These are phyloP conservation scores for Pestalotiopsis sp. DNA, from an alignment of 2,329 filamentous ascomycete genomes.

Conservation along the genomic window DNA sequence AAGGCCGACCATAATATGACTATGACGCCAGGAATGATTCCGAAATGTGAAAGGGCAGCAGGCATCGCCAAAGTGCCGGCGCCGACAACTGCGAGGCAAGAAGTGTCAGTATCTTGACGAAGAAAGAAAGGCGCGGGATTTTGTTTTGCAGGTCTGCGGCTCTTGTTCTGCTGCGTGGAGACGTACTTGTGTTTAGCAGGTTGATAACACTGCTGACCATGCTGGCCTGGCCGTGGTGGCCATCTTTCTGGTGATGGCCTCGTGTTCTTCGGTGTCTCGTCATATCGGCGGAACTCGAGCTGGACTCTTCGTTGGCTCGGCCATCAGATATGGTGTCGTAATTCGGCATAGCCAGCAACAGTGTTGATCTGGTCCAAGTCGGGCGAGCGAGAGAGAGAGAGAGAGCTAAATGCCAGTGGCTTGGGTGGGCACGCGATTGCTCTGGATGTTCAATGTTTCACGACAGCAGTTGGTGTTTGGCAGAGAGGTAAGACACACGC, in stretches of 20 bases:
- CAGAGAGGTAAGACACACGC: neutral
- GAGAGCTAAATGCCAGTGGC: neutral
- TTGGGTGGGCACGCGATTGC: neutral
- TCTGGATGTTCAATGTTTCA: neutral
- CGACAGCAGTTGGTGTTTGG: neutral
- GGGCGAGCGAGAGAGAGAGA: neutral
- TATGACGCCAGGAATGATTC: constrained; percentile 79
- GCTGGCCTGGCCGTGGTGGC: constrained; percentile 71
- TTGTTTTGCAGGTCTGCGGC: neutral
- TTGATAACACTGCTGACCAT: constrained; percentile 94
- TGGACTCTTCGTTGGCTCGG: constrained; percentile 38
- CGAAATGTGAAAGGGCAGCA: constrained; percentile 94
- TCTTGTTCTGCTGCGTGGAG: neutral
- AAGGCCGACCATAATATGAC: constrained; percentile 91
- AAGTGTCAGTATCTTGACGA: constrained; percentile 20
- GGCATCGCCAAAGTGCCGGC: constrained; percentile 95
- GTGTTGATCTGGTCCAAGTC: neutral
- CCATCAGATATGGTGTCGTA: constrained; percentile 56
- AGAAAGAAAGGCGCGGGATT: neutral
- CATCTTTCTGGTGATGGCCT: constrained; percentile 67
- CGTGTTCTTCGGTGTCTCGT: constrained; percentile 57
- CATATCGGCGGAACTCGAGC: constrained; percentile 45
- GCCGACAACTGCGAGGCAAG: constrained; percentile 70
- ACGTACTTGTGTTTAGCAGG: constrained; percentile 88
- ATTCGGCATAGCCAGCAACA: constrained; percentile 49